Evolutionary conservation across 2,329 filamentous ascomycete genomes (phyloP).

Genomic region (Claviceps humidiphila): DNA sequence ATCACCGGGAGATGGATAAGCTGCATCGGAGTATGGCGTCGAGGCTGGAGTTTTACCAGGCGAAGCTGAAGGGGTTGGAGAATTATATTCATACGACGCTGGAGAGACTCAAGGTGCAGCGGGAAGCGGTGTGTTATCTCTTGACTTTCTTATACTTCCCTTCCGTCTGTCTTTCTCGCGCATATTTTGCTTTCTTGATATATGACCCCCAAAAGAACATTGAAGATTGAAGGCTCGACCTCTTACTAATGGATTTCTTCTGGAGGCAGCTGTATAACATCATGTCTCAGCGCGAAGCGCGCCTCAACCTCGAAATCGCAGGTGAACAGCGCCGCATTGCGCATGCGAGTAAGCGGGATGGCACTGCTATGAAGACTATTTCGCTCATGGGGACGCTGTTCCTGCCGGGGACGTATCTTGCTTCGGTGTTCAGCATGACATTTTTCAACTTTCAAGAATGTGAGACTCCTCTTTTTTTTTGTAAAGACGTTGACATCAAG

Average conservation of each 20-base stretch:
- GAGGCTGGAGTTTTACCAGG: conserved; percentile 45
- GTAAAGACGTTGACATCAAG: too few species aligned
- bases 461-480: conserved; percentile 10
- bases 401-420: conserved; percentile 47
- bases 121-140: conserved; percentile 37
- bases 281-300: conserved; percentile 51
- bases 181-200: background rate
- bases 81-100: conserved; percentile 51
- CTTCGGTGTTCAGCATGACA: conserved; percentile 52
- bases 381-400: conserved; percentile 51
- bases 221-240: too few species aligned
- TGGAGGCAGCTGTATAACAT: conserved; percentile 45
- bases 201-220: too few species aligned
- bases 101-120: conserved; percentile 46
- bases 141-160: background rate
- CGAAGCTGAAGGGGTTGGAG: conserved; percentile 47
- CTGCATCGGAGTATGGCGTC: conserved; percentile 39
- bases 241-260: too few species aligned
- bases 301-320: conserved; percentile 50
- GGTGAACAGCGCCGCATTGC: conserved; percentile 46
- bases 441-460: conserved; percentile 49
- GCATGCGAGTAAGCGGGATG: conserved; percentile 47
- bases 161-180: background rate
- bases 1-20: conserved; percentile 23
- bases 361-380: conserved; percentile 52